A percentile compares a stretch with the other conserved stretches of the same genome.
Conservation (phyloP, 2,329 filamentous ascomycete genomes). For the Fusarium albidum region DNA sequence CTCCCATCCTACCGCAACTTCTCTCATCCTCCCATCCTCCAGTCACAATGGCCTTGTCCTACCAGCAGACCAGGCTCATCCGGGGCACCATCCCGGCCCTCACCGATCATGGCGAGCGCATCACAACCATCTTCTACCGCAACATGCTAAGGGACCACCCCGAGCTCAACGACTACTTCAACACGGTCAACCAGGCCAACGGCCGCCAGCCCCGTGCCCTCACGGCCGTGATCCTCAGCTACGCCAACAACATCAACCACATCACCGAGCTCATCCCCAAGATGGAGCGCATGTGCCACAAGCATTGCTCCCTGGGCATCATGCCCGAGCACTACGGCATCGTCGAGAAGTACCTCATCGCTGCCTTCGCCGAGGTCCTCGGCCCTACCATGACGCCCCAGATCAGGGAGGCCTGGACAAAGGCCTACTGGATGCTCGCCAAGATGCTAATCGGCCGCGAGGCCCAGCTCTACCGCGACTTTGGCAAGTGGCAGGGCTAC, state of each 20-base stretch:
- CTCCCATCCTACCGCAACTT: background rate
- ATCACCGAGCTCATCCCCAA: constrained; percentile 62
- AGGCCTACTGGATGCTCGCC: constrained; percentile 77
- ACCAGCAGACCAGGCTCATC: constrained; percentile 69
- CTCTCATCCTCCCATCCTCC: background rate
- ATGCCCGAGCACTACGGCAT: constrained; percentile 74
- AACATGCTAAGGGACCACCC: constrained; percentile 73
- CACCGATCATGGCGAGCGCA: constrained; percentile 70
- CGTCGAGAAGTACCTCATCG: constrained; percentile 73
- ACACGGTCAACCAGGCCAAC: constrained; percentile 52
- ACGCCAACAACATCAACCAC: constrained; percentile 75
- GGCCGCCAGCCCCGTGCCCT: constrained; percentile 47
- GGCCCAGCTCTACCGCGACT: constrained; percentile 66
- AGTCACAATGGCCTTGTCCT: constrained; percentile 52
- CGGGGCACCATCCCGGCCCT: constrained; percentile 76
- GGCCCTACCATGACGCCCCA: constrained; percentile 70
- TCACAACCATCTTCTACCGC: constrained; percentile 77
- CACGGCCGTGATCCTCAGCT: constrained; percentile 66
- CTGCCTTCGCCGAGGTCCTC: constrained; percentile 72
- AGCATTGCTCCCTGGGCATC: constrained; percentile 76
- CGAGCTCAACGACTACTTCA: constrained; percentile 75
- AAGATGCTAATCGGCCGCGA: constrained; percentile 76
- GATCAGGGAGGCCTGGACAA: constrained; percentile 72
- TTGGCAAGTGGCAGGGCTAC: constrained; percentile 72
- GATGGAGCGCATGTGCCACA: constrained; percentile 70